Base-by-base conservation (phyloP, 106 monocot species). In the Acorus gramineus region DNA sequence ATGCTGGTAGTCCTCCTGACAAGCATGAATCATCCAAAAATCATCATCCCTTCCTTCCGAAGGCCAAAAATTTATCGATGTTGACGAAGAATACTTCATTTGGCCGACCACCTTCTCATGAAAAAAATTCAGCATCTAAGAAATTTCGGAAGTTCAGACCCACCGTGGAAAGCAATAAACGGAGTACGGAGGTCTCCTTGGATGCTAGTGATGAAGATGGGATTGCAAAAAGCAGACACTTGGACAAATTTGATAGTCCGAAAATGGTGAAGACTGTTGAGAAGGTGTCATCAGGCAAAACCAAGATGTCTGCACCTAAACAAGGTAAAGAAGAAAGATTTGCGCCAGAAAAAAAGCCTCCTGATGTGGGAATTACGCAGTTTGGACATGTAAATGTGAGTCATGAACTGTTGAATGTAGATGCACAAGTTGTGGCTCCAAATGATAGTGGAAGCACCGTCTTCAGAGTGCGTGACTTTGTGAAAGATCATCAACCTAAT, bases 121-220 rank as follows among this genome's bases (percentile, higher is more conserved):
- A 63, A 44, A 57, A 51, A 52, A 28, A 52, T 0, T 14, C 60
- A 11, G 58, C 58, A 13, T 68, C 66, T 43, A 78, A 54, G 50
- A 90, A 71, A 57, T 61, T 74, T 6, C 80, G 62, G 53, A 86
- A 81, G 67, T 63, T 59, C 6, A 71, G 80, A 71, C 72, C 82
- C 4, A 6, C 55, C 3, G 46, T 72, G 47, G 69, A 66, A 49
- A 60, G 47, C 56, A 14, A 64, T 45, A 80, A 63, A 57, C 55
- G 51, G 12, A 42, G 5, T 7, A 60, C 7, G 13, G 7, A 75
- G 14, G 44, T 49, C 9, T 71, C 2, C 46, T 56, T 67, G 67
- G 46, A 42, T 64, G 8, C 10, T 52, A 67, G 49, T 14, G 54
- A 73, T 59, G 66, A 44, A 46, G 3, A 49, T 3, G 54, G 44